phyloP scores from a whole-genome alignment of 139 green algal genomes.

The Chlorella sp. region DNA sequence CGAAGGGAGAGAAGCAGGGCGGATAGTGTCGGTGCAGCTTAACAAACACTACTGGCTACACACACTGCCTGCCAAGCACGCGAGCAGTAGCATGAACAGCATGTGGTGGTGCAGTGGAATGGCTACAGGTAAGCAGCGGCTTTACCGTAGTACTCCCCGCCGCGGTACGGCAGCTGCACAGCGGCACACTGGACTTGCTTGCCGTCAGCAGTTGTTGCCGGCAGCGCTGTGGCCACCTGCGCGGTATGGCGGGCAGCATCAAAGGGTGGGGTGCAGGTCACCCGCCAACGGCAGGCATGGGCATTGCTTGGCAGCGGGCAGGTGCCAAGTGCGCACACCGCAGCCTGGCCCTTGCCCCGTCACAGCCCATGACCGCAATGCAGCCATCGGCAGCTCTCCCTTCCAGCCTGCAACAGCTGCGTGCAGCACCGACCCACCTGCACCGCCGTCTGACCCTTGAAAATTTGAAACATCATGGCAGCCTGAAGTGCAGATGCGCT shows the following conservation, averaged over 20 bases:
- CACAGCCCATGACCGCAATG: no score
- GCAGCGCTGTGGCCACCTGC: conserved; percentile 19
- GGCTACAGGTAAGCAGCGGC: not conserved
- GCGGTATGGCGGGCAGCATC: not conserved
- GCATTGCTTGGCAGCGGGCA: not conserved
- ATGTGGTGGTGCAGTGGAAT: no score
- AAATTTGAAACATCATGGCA: conserved; percentile 31
- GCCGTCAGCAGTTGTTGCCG: not conserved
- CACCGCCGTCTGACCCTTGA: not conserved
- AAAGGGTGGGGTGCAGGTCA: not conserved
- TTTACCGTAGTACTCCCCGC: conserved; percentile 1
- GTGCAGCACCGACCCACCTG: not conserved
- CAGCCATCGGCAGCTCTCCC: no score
- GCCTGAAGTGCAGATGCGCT: not conserved
- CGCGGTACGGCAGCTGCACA: conserved; percentile 36
- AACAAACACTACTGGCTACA: not conserved
- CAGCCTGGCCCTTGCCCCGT: not conserved
- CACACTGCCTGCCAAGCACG: no score
- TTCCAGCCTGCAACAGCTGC: not conserved
- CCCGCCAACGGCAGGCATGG: not conserved
- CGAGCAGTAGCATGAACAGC: no score
- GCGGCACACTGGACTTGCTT: conserved; percentile 9
- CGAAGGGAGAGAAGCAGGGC: not conserved
- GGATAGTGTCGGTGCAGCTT: not conserved
- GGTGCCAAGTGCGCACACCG: not conserved